These are phyloP conservation scores for Neonectria ditissima DNA, from an alignment of 2,329 filamentous ascomycete genomes.

Conservation along the genomic window DNA sequence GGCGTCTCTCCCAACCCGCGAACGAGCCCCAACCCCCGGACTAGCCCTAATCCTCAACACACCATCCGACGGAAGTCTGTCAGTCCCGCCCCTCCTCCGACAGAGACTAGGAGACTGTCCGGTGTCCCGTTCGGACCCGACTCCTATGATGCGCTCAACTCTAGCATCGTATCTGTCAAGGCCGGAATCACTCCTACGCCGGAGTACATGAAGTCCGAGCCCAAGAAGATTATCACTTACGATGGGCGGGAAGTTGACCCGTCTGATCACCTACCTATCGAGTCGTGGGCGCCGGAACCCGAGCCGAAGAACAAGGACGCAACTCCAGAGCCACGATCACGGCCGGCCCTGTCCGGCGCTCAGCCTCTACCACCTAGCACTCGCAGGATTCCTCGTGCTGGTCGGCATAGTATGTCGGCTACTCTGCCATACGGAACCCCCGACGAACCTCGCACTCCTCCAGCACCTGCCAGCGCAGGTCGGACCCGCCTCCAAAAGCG, in stretches of 20 bases:
- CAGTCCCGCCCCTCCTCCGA: slow-evolving; percentile 72
- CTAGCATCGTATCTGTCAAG: slow-evolving; percentile 56
- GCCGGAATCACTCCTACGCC: slow-evolving; percentile 52
- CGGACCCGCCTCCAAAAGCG: slow-evolving; percentile 77
- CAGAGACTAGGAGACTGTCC: slow-evolving; percentile 65
- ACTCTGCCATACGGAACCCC: slow-evolving; percentile 47
- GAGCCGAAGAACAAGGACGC: slow-evolving; percentile 60
- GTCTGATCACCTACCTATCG: slow-evolving; percentile 82
- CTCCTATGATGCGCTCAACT: slow-evolving; percentile 80
- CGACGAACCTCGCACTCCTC: slow-evolving; percentile 50
- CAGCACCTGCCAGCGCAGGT: slow-evolving; percentile 51
- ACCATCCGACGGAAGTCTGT: slow-evolving; percentile 78
- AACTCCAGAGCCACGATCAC: slow-evolving; percentile 50
- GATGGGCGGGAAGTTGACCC: slow-evolving; percentile 84
- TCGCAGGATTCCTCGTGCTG: slow-evolving; percentile 63
- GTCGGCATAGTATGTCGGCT: slow-evolving; percentile 62
- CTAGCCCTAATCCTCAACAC: slow-evolving; percentile 59
- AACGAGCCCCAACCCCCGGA: slow-evolving; percentile 51
- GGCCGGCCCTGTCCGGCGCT: slow-evolving; percentile 64
- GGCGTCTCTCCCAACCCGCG: slow-evolving; percentile 54
- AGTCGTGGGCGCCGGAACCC: slow-evolving; percentile 82
- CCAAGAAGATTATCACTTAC: slow-evolving; percentile 76
- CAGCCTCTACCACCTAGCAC: slow-evolving; percentile 64
- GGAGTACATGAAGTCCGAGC: slow-evolving; percentile 61
- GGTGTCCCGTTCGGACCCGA: slow-evolving; percentile 80